These are phyloP conservation scores for Fragaria iinumae DNA, from an alignment of 306 rosid species.

Conservation along the genomic window DNA sequence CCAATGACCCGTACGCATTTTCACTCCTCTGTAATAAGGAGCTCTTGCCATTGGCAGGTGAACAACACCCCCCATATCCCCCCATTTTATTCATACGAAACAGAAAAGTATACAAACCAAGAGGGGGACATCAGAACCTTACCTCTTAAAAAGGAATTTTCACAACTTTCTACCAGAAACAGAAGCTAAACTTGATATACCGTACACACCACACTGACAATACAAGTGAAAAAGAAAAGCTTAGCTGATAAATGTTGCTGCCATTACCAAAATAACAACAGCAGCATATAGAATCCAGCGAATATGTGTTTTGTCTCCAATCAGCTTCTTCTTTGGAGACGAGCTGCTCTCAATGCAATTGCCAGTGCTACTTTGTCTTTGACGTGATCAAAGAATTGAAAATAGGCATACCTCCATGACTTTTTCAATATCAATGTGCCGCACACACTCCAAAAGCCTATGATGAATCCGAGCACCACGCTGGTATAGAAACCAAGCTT, in stretches of 20 bases:
- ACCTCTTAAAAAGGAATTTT: background rate
- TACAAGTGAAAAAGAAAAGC: background rate
- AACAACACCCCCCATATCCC: too few species aligned
- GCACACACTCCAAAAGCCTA: constrained; percentile 1
- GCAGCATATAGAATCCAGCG: background rate
- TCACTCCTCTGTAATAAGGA: background rate
- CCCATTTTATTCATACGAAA: background rate
- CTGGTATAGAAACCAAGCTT: background rate
- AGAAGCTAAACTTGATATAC: background rate
- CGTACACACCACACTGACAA: background rate
- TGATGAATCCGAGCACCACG: background rate
- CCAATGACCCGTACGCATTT: background rate
- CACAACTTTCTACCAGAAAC: background rate
- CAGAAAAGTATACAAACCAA: background rate
- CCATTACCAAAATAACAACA: background rate
- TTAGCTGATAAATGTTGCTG: background rate
- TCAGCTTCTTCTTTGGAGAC: background rate
- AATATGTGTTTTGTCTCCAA: background rate
- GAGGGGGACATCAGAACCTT: background rate
- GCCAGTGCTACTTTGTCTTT: background rate
- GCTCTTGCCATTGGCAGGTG: background rate
- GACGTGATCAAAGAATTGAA: background rate
- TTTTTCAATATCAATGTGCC: background rate
- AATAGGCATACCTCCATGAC: constrained; percentile 12
- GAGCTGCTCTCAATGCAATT: background rate